Evolutionary conservation across 495 filamentous ascomycete species (phyloP), one percentile per base, ranked within the genome.

Genomic region (Haplographium delicatum): DNA sequence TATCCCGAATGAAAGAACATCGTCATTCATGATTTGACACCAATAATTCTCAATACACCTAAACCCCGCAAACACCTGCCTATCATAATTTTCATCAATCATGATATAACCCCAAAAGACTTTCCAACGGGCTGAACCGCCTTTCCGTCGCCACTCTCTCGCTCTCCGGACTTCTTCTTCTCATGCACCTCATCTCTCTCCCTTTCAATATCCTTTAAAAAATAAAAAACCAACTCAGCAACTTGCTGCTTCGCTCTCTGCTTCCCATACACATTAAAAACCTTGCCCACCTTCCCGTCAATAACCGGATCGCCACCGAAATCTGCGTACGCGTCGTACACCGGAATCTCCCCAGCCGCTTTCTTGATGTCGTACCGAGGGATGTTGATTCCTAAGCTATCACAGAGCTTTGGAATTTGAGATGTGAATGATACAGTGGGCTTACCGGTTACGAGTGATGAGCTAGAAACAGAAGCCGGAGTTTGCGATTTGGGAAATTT

Each of bases 241-340:
- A 68, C 58, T 56, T 68, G 25, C 61, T 76, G 72, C 46, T 70
- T 75, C 3, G 72, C 68, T 34, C 62, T 69, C 60, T 70, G 74
- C 63, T 71, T 69, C 13, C 74, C 74, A 53, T 52, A 72, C 0
- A 75, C 58, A 49, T 68, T 59, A 10, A 56, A 54, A 20, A 69
- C 63, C 50, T 68, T 64, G 7, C 68, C 71, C 26, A 75, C 57
- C 38, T 56, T 52, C 2, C 64, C 65, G 26, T 51, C 51, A 40
- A 68, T 57, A 11, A 43, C 54, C 19, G 57, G 62, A 16, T 66
- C 64, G 23, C 57, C 40, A 7, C 51, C 47, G 54, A 67, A 66
- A 24, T 56, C 45, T n/a, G 65, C 66, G 25, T 61, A 51, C 4
- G 56, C 62, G 30, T 40, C 50, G 10, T 56, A 49, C 2, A 68